phyloP scores from a whole-genome alignment of 208 protist genomes.

The Leishmania gerbilli region DNA sequence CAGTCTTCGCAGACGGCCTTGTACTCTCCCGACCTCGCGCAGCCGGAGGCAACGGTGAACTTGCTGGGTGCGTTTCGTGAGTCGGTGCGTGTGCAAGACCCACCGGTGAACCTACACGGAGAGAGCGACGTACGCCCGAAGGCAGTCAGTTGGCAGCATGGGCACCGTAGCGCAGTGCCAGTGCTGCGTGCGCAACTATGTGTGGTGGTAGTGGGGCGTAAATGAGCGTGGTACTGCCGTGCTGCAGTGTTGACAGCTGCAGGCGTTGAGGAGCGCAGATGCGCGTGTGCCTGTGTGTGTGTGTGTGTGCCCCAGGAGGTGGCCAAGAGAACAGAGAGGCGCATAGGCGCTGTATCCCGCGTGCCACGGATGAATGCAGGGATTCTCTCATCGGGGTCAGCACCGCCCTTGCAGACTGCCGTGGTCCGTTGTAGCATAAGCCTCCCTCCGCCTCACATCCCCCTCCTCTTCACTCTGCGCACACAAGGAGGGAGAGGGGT shows the following conservation, averaged over 20 bases:
- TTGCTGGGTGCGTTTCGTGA: constrained; percentile 1
- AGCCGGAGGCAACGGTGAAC: neutral
- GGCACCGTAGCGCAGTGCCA: constrained; percentile 5
- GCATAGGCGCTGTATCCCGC: neutral
- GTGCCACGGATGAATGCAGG: neutral
- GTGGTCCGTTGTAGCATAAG: neutral
- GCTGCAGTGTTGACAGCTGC: neutral
- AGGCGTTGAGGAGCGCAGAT: neutral
- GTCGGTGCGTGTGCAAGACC: constrained; percentile 17
- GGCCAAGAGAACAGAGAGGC: neutral
- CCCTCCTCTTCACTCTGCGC: neutral
- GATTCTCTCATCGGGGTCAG: neutral
- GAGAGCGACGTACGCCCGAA: constrained; percentile 4
- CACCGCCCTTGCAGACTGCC: neutral
- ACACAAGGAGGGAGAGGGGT: neutral
- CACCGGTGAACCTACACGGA: constrained; percentile 21
- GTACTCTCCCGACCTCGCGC: constrained; percentile 9
- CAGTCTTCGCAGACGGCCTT: constrained; percentile 32
- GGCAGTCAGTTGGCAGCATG: neutral
- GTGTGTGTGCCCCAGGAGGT: neutral
- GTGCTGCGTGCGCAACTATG: neutral
- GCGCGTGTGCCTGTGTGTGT: neutral
- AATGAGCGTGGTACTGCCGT: neutral
- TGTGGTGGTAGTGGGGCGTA: too few species aligned
- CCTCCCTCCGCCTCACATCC: neutral